Evolutionary conservation across 441 rosid species (phyloP).

Genomic region (Arabidopsis lyrata): DNA sequence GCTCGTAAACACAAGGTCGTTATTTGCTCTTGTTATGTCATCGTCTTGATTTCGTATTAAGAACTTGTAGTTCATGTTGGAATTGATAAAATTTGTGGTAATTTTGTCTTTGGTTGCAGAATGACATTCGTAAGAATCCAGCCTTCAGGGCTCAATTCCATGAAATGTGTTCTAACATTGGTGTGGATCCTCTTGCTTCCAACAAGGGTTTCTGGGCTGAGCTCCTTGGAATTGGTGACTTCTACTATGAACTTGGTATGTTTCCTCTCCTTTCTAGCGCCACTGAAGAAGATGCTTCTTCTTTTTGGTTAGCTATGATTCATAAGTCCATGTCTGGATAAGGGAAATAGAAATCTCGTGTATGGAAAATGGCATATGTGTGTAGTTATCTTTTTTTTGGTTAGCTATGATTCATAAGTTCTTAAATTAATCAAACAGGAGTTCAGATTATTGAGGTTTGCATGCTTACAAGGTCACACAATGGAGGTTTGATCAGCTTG

Average conservation of each 20-base stretch:
- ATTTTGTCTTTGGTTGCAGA: constrained; percentile 54
- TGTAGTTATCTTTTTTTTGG: not conserved
- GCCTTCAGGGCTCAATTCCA: constrained; percentile 91
- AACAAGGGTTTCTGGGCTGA: constrained; percentile 97
- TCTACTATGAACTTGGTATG: constrained; percentile 89
- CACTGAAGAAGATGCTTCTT: no score
- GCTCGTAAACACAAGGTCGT: constrained; percentile 92
- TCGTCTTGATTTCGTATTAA: not conserved
- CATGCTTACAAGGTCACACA: constrained; percentile 85
- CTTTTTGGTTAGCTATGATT: not conserved
- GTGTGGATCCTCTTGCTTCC: constrained; percentile 94
- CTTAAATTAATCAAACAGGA: constrained; percentile 59
- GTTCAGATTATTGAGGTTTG: constrained; percentile 95
- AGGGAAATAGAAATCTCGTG: not conserved
- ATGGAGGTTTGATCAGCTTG: constrained; percentile 90
- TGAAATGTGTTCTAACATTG: constrained; percentile 96
- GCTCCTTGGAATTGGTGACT: constrained; percentile 90
- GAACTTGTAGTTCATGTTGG: not conserved
- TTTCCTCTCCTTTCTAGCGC: not conserved
- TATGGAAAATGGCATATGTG: not conserved
- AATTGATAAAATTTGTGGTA: not conserved
- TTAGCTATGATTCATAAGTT: no score
- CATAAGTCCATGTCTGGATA: constrained; percentile 7
- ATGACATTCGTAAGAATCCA: constrained; percentile 87
- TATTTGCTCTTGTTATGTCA: not conserved